Evolutionary conservation across 208 protist genomes (phyloP), one percentile per base, ranked within the genome.

Genomic region (Acanthamoeba lenticulata): DNA sequence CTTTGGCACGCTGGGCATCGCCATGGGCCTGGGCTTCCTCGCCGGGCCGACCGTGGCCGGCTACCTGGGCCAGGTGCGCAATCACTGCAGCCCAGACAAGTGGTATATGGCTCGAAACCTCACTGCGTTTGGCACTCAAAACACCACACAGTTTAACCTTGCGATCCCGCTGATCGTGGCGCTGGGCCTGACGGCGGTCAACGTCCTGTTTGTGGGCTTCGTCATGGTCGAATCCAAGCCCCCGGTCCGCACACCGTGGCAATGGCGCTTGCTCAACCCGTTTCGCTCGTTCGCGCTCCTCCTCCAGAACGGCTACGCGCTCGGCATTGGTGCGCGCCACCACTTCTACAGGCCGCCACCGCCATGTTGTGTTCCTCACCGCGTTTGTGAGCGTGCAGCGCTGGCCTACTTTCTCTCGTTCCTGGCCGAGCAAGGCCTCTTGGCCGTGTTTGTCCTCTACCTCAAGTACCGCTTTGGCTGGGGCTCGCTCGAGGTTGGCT

Each of bases 211-310:
- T 36, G 83, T 90, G 45, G 36, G n/a, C 15, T 69, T 90, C 52
- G 55, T 90, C 19, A 72, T 90, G 47, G 83, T 90, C 19, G 83
- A 90, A 60, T 90, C 83, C 21, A 90, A 69, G 57, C 13, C 34
- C 21, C 49, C 65, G 40, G 52, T 69, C 36, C 65, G 69, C 36
- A 69, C 7, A 27, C 47, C n/a, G 4, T 69, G 47, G 57, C 13
- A 62, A 32, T 90, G 83, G 47, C 2, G 40, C 9, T 32, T 27
- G 11, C 32, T 90, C 15, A 90, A 90, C 34, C 83, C 83, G 19
- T 60, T 90, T 32, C 47, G 83, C 1, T 90, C 83, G 6, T 90
- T 90, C 52, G 2, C n/a, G 6, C 36, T 90, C 34, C 40, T 90
- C 6, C 34, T 62, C 57, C 29, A 69, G 11, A 69, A 60, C 57